These are phyloP conservation scores for Myriosclerotinia curreyana DNA, from an alignment of 2,329 filamentous ascomycete genomes.

Conservation along the genomic window DNA sequence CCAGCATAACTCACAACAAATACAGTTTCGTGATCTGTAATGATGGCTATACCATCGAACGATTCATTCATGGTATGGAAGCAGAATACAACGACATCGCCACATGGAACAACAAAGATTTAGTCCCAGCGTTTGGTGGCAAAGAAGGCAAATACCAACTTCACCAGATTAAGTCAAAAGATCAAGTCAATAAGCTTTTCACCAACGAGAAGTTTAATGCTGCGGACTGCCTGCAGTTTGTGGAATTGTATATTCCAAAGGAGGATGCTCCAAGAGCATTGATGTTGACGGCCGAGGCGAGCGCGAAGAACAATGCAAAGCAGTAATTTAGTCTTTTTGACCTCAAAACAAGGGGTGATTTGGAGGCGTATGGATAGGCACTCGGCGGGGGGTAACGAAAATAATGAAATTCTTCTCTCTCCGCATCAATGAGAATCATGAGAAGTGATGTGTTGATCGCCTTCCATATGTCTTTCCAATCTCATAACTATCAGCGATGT, in stretches of 20 bases:
- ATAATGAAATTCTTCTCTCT: conserved; percentile 6
- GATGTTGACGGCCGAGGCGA: conserved; percentile 66
- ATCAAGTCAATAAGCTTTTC: conserved; percentile 65
- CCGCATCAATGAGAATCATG: neutral
- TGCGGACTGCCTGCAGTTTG: conserved; percentile 59
- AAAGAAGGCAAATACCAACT: conserved; percentile 55
- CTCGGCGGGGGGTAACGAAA: neutral
- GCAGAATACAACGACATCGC: conserved; percentile 78
- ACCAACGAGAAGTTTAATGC: conserved; percentile 61
- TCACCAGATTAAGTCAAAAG: conserved; percentile 66
- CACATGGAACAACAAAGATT: conserved; percentile 68
- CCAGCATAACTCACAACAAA: neutral
- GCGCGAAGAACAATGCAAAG: conserved; percentile 63
- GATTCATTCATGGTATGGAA: conserved; percentile 81
- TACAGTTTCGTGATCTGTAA: conserved; percentile 77
- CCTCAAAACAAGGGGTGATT: neutral
- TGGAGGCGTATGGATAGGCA: neutral
- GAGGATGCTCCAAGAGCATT: conserved; percentile 72
- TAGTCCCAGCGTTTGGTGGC: conserved; percentile 67
- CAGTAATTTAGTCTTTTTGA: conserved; percentile 20
- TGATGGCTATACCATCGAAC: conserved; percentile 85
- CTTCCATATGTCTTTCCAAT: neutral
- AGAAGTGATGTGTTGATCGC: neutral
- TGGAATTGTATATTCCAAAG: conserved; percentile 78
- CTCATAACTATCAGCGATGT: neutral